Evolutionary conservation across 164 flowering plant genomes (phyloP), one percentile per base, ranked within the genome.

Genomic region (Magnolia changhungtana): DNA sequence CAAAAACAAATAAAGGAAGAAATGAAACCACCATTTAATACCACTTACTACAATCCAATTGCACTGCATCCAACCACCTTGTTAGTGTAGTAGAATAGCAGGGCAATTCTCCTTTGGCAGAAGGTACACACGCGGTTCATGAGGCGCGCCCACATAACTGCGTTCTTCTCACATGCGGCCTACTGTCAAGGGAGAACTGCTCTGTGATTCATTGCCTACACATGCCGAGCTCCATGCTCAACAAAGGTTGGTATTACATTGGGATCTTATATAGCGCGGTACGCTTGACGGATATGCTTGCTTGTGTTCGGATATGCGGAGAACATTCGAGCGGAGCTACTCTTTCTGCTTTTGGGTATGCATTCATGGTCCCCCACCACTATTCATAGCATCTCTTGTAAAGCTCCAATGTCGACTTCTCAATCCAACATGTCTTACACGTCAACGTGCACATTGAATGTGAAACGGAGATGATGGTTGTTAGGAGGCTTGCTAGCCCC

Each of bases 41-140:
- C 61, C 18, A 55, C 61, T 55, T 55, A 55, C 61, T 55, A 13
- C 13, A 13, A 55, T 55, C 18, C 61, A 55, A 55, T 55, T 55
- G 61, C 61, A 55, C 16, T 55, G 19, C 11, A 55, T 55, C 61
- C 61, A 55, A 55, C 61, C 61, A 55, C 18, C 61, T 16, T 68
- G 50, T 16, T 19, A 27, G 71, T 68, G 71, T 6, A 31, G 31
- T 29, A 19, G 31, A 68, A 68, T 68, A 45, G 71, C 71, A 37
- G 71, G 71, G 71, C 71, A 68, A 37, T 68, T 68, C 71, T 68
- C 71, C 50, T 68, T 68, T 68, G 71, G 71, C 71, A 68, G 71
- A 31, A 55, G 61, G 61, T 55, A 16, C 61, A 9, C 61, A 55
- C 61, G 14, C 2, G 61, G 61, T 55, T 55, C 61, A 55, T 9